Base-by-base conservation (phyloP, 352 stramenopile species). In the Phytophthora niederhauseri region DNA sequence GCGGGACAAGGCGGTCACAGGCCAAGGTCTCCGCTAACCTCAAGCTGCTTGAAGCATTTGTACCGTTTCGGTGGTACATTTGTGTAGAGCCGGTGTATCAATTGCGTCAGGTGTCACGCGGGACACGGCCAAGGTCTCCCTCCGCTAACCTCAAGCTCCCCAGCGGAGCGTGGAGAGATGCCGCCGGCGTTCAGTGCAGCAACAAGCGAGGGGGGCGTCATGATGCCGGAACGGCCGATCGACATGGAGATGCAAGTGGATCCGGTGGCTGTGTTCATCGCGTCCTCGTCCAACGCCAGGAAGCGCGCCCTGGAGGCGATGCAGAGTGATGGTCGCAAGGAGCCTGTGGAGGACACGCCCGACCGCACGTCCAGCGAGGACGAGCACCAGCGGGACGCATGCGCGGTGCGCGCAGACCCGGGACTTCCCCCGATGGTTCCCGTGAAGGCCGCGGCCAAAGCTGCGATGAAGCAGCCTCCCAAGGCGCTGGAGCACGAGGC, bases 361-460 rank as follows among this genome's bases (percentile, higher is more conserved):
- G 57, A 70, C 28, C 56, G 52, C 22, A 76, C 64, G n/a, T 69
- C 61, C 17, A 74, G 51, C 20, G 68, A 76, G 20, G 60, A 70
- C 28, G 66, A 74, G 48, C 58, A 54, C 28, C 56, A 59, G 0
- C 28, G 28, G 9, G 4, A 31, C 34, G 17, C 34, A 38, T 38
- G 38, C 12, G 20, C 9, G 15, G 14, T 46, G 4, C 8, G 22
- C 7, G 24, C 48, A 11, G 59, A 55, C 14, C 9, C 17, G 9
- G 55, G 59, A 0, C 28, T 67, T 4, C 60, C 59, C 2, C 56
- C 53, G 3, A 69, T 58, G 24, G 31, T 46, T 12, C 31, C 57
- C 2, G 34, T 56, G 8, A 60, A 68, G 19, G 2, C 36, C 1
- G n/a, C 22, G 8, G 26, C 48, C 11, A 72, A 64, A 41, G 12